Percentiles rank a stretch among this genome's conserved stretches.
phyloP scores from a whole-genome alignment of 1,139 yeast species.

The Magnusiomyces suaveolens region DNA sequence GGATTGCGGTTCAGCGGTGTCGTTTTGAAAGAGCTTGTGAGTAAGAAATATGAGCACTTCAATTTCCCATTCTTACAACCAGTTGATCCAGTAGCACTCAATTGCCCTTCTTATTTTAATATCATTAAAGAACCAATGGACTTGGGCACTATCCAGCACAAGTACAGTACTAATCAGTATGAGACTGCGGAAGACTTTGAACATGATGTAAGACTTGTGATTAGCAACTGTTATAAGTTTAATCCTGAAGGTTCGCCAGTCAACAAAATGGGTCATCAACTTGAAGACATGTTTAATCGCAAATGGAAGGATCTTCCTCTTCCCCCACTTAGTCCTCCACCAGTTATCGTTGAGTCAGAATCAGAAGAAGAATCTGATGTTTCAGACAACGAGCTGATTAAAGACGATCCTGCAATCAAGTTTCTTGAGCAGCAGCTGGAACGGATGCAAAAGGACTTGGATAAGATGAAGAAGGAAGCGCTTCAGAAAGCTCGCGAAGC shows the following conservation, averaged over 20 bases:
- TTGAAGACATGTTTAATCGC: conserved; percentile 76
- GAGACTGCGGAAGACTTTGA: conserved; percentile 85
- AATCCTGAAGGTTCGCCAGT: conserved; percentile 96
- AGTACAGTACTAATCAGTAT: conserved; percentile 75
- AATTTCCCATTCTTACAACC: conserved; percentile 89
- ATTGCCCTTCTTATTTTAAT: conserved; percentile 82
- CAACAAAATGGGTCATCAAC: conserved; percentile 85
- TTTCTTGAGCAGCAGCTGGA: conserved; percentile 78
- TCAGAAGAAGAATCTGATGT: conserved; percentile 34
- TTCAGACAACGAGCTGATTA: conserved; percentile 48
- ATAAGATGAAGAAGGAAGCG: conserved; percentile 64
- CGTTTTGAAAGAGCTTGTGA: conserved; percentile 67
- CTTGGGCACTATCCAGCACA: conserved; percentile 71
- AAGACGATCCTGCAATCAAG: conserved; percentile 79
- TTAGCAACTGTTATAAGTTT: conserved; percentile 79
- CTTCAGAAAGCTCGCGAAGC: conserved; percentile 42
- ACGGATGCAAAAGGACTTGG: conserved; percentile 78
- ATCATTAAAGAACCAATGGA: conserved; percentile 92
- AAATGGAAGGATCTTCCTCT: conserved; percentile 88
- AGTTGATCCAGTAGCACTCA: conserved; percentile 89
- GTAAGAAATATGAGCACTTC: conserved; percentile 74
- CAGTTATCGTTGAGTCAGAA: conserved; percentile 25
- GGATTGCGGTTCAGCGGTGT: conserved; percentile 82
- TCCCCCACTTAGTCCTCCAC: conserved; percentile 51
- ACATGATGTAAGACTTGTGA: conserved; percentile 69